phyloP scores from a whole-genome alignment of 805 yeast genomes.

The Isabelozyma gotoi region DNA sequence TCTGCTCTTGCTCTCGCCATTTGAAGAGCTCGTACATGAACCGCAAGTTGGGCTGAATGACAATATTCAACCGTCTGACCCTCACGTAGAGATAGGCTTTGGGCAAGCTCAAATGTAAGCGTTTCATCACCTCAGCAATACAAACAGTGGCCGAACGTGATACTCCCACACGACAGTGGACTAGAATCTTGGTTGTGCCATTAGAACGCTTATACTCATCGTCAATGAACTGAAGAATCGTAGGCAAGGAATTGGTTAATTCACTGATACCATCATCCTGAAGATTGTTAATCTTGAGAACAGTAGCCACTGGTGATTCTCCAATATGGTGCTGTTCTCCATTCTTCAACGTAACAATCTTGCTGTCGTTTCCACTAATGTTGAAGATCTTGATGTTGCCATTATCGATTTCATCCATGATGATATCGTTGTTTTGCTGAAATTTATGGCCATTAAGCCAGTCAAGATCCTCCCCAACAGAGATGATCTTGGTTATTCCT shows the following conservation, averaged over 20 bases:
- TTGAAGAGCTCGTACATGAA: conserved; percentile 86
- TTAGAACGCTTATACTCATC: conserved; percentile 18
- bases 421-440: conserved; percentile 20
- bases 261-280: conserved; percentile 93
- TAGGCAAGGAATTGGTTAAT: conserved; percentile 58
- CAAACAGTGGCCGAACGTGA: conserved; percentile 94
- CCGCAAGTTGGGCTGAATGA: conserved; percentile 90
- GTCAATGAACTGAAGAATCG: conserved; percentile 66
- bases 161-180: conserved; percentile 95
- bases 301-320: conserved; percentile 35
- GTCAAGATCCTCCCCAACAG: conserved; percentile 78
- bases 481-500: conserved; percentile 71
- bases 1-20: conserved; percentile 36
- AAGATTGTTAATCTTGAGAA: conserved; percentile 66
- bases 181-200: conserved; percentile 45
- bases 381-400: conserved; percentile 32
- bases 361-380: conserved; percentile 20
- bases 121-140: conserved; percentile 89
- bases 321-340: neutral
- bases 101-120: conserved; percentile 65
- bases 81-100: conserved; percentile 87
- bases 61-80: conserved; percentile 84
- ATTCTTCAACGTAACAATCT: conserved; percentile 1
- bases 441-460: conserved; percentile 53
- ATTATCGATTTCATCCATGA: conserved; percentile 18